Evolutionary conservation across 305 asterid genomes (phyloP).

Genomic region (Fraxinus ornus): DNA sequence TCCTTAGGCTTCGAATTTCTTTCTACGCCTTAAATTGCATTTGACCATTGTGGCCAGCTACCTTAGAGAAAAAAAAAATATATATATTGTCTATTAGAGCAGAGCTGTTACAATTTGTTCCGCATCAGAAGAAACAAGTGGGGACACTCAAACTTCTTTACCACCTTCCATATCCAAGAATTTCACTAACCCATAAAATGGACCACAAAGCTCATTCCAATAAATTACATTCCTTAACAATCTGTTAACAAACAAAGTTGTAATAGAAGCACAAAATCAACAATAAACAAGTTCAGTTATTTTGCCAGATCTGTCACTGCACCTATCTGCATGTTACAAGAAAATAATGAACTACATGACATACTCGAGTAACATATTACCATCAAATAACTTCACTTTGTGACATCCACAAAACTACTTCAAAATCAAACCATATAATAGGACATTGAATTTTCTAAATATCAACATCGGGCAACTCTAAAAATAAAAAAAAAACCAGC

Average conservation of each 20-base stretch:
- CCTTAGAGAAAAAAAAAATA: neutral
- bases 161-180: neutral
- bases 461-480: neutral
- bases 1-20: neutral
- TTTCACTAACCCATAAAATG: conserved; percentile 7
- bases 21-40: neutral
- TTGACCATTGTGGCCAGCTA: neutral
- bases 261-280: neutral
- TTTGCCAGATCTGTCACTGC: conserved; percentile 13
- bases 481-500: conserved; percentile 6
- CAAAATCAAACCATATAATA: conserved; percentile 21
- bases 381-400: conserved; percentile 1
- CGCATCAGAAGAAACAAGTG: conserved; percentile 14
- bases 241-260: conserved; percentile 12
- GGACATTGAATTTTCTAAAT: neutral
- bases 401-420: conserved; percentile 14
- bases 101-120: neutral
- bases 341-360: neutral
- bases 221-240: conserved; percentile 3
- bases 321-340: neutral
- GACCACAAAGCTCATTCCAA: neutral
- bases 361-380: conserved; percentile 1
- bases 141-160: conserved; percentile 5
- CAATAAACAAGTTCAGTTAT: neutral
- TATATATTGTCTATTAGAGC: neutral